Conservation (phyloP, 176 grass and related monocot genomes). For the maize (Zea mays) region DNA sequence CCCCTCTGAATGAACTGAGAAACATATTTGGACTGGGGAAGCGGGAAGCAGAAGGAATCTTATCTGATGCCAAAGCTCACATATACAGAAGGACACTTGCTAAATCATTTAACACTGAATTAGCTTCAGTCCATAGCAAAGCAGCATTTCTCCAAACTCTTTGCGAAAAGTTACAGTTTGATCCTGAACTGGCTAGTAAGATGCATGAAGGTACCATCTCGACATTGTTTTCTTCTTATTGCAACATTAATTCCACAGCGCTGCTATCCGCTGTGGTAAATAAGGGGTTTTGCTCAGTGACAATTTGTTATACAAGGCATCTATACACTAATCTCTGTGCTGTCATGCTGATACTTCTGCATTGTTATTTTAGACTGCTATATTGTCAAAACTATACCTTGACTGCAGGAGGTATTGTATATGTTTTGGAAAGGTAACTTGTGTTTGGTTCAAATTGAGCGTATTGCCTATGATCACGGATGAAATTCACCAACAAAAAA, state of each 20-base stretch:
- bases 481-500: slow-evolving; percentile 2
- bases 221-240: slow-evolving; percentile 21
- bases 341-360: not conserved
- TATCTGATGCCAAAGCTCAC: slow-evolving; percentile 81
- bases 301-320: not conserved
- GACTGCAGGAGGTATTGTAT: not conserved
- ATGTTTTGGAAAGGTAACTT: slow-evolving; percentile 16
- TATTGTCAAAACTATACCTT: slow-evolving; percentile 15
- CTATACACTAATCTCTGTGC: slow-evolving; percentile 16
- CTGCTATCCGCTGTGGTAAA: slow-evolving; percentile 2
- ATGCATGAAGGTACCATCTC: slow-evolving; percentile 85
- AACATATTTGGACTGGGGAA: slow-evolving; percentile 97
- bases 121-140: slow-evolving; percentile 87
- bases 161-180: slow-evolving; percentile 86
- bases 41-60: slow-evolving; percentile 80
- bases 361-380: not conserved
- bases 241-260: slow-evolving; percentile 24
- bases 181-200: slow-evolving; percentile 87
- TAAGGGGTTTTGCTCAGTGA: not conserved
- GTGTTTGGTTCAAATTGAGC: slow-evolving; percentile 23
- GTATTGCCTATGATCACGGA: slow-evolving; percentile 13
- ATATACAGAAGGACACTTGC: slow-evolving; percentile 85
- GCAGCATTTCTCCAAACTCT: slow-evolving; percentile 90
- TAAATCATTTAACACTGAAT: slow-evolving; percentile 72
- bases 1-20: slow-evolving; percentile 76